Conservation (phyloP, 306 rosid species). For the Quillaja saponaria region DNA sequence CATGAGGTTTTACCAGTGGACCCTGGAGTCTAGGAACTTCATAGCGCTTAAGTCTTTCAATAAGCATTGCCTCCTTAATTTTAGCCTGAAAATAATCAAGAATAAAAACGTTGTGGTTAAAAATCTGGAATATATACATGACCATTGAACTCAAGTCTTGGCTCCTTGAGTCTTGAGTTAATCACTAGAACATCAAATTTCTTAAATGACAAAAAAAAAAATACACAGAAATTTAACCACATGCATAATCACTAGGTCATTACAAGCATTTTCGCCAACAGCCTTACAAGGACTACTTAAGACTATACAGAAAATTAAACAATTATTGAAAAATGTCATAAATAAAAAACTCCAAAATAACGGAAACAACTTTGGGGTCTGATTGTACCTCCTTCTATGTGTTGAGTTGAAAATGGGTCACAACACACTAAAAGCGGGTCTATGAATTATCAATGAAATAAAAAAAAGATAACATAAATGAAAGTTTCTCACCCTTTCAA, state of each 20-base stretch:
- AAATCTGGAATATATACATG: too few species aligned
- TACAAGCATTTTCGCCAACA: constrained; percentile 13
- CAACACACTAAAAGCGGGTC: too few species aligned
- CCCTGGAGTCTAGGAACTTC: constrained; percentile 80
- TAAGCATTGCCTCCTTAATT: constrained; percentile 75
- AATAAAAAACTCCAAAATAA: too few species aligned
- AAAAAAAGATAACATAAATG: background rate
- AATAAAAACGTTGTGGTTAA: constrained; percentile 1
- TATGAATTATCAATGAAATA: background rate
- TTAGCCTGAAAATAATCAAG: constrained; percentile 63
- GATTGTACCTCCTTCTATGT: too few species aligned
- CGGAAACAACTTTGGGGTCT: too few species aligned
- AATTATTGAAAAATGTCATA: constrained; percentile 21
- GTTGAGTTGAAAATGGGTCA: too few species aligned
- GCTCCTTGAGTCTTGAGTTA: too few species aligned
- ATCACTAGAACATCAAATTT: background rate
- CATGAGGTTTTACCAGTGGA: constrained; percentile 69
- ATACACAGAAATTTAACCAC: constrained; percentile 6
- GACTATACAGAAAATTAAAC: constrained; percentile 4
- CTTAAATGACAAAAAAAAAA: background rate
- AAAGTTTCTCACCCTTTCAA: constrained; percentile 64
- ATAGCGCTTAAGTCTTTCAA: constrained; percentile 79
- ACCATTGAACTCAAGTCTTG: too few species aligned
- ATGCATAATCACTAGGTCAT: background rate
- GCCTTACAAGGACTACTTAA: background rate